Percentiles rank a stretch among this genome's conserved stretches.
These are phyloP conservation scores for Penicillium chermesinum DNA, from an alignment of 495 filamentous ascomycete genomes.

Conservation along the genomic window DNA sequence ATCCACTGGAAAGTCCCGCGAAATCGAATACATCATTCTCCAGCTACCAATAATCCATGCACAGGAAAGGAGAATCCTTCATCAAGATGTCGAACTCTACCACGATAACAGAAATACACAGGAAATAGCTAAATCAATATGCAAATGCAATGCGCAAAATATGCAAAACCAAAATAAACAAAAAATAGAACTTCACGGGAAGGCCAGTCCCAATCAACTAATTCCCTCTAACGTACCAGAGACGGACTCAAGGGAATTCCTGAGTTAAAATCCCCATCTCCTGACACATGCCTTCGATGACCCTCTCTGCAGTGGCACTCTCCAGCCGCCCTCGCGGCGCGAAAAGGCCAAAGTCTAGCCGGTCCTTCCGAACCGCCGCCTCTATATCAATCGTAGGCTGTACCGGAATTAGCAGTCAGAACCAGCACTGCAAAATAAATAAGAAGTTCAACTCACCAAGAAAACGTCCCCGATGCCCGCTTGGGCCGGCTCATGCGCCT, in stretches of 20 bases:
- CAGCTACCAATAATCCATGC: neutral
- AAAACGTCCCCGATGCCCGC: slow-evolving; percentile 15
- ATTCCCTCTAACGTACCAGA: neutral
- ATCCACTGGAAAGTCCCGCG: too few relatives aligned
- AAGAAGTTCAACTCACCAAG: slow-evolving; percentile 10
- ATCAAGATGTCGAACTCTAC: too few relatives aligned
- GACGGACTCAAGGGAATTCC: neutral
- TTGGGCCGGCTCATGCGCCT: slow-evolving; percentile 4
- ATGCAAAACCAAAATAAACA: neutral
- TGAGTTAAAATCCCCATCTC: slow-evolving; percentile 15
- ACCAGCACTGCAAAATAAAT: neutral
- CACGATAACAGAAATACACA: too few relatives aligned
- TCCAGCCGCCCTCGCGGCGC: slow-evolving; percentile 20
- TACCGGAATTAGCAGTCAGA: slow-evolving; percentile 15
- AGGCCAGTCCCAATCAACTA: too few relatives aligned
- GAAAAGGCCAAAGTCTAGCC: slow-evolving; percentile 33
- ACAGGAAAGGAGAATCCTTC: neutral
- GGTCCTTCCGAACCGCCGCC: slow-evolving; percentile 26
- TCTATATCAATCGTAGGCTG: slow-evolving; percentile 36
- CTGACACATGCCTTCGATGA: slow-evolving; percentile 19
- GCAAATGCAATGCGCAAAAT: neutral
- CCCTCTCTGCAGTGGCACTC: slow-evolving; percentile 11
- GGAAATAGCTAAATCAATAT: neutral
- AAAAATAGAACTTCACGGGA: too few relatives aligned
- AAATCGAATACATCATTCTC: too few relatives aligned